Base-by-base conservation (phyloP, 805 yeast species). In the Nakazawaea sp. region DNA sequence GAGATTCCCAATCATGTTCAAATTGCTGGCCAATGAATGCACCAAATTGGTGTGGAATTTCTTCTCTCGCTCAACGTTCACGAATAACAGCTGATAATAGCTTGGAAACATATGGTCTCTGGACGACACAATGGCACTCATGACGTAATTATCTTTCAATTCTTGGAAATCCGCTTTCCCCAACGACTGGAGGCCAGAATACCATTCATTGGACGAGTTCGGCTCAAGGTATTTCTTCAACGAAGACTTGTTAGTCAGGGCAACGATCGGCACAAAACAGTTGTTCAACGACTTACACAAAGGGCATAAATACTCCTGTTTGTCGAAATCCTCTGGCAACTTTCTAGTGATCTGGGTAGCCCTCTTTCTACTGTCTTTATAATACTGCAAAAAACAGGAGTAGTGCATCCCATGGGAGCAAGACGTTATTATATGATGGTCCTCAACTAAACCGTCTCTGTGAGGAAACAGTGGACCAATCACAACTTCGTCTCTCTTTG, bases 401-500 rank as follows among this genome's bases (percentile, higher is more conserved):
- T 72, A 76, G 56, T 90, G 98, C 79, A 90, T 81, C 2, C 95
- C 94, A 58, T 90, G 98, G 1, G 96, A 95, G 62, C 98, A 90
- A 35, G 95, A 81, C 43, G 77, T 72, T 3, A 81, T 65, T 1
- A 82, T 69, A 6, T 71, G 54, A 40, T 67, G 65, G 32, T 61
- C 61, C 28, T 72, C 66, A 28, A 60, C 58, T 32, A 59, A 40
- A 44, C 58, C 40, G 16, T 55, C 55, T 15, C 53, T 56, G 7
- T 47, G 50, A 4, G 78, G 75, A 46, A 81, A 86, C 1, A 90
- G 89, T 0, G 88, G 90, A 0, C 95, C 95, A 44, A 80, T 56
- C 0, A 72, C 73, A 27, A 58, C 46, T 2, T 59, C 53, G 1
- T 63, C 56, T 35, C 63, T 66, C 4, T 64, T 46, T 1, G 49